Conservation (phyloP, 225 moss, liverwort and hornwort genomes). For the Polytrichum commune region DNA sequence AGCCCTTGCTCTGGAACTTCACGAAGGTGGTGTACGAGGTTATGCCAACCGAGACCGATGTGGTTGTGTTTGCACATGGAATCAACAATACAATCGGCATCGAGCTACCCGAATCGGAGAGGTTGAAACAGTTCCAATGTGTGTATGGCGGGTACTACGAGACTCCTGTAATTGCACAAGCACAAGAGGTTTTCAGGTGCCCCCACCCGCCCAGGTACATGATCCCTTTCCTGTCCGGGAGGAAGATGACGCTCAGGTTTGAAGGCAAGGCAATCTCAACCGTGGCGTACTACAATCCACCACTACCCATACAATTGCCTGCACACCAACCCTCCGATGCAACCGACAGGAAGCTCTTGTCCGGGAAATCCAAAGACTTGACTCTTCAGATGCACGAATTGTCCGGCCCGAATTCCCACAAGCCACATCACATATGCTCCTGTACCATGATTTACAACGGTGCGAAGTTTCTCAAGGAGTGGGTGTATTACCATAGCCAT, state of each 20-base stretch:
- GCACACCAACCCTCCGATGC: background rate
- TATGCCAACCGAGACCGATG: slow-evolving; percentile 49
- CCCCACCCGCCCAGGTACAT: slow-evolving; percentile 27
- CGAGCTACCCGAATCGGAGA: slow-evolving; percentile 26
- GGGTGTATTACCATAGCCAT: slow-evolving; percentile 74
- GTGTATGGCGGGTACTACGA: slow-evolving; percentile 46
- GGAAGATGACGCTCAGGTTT: slow-evolving; percentile 50
- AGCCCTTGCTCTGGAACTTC: slow-evolving; percentile 37
- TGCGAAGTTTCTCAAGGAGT: slow-evolving; percentile 81
- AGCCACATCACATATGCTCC: slow-evolving; percentile 52
- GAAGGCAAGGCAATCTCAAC: slow-evolving; percentile 48
- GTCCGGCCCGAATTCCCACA: background rate
- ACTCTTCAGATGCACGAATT: too few species aligned
- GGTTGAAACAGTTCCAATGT: slow-evolving; percentile 47
- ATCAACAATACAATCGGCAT: slow-evolving; percentile 29
- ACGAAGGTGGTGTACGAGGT: slow-evolving; percentile 60
- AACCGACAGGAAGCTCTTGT: background rate
- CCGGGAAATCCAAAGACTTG: background rate
- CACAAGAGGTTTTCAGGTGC: slow-evolving; percentile 71
- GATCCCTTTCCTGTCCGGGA: slow-evolving; percentile 11
- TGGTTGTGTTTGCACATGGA: slow-evolving; percentile 70
- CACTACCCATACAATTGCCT: background rate
- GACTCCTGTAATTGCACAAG: slow-evolving; percentile 61
- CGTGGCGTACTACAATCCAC: slow-evolving; percentile 37
- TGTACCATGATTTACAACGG: slow-evolving; percentile 88